phyloP scores from a whole-genome alignment of 176 grass and related monocot genomes.

The Phragmites australis region DNA sequence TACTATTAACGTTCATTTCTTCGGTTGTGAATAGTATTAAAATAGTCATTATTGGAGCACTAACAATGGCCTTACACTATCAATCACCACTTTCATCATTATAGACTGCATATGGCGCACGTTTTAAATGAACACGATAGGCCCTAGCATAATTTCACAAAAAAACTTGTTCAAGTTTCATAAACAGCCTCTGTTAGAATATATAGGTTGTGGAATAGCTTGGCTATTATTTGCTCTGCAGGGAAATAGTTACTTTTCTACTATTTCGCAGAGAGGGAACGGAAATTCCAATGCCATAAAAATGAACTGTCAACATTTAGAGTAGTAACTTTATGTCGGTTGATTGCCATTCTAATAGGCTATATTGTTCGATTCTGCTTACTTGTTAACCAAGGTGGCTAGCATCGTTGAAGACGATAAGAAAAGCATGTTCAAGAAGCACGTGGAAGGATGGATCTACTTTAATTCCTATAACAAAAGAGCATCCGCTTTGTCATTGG shows the following conservation, averaged over 20 bases:
- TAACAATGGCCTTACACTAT: no score
- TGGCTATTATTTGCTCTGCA: no score
- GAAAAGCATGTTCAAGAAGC: slow-evolving; percentile 47
- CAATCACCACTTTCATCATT: no score
- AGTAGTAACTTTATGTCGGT: background rate
- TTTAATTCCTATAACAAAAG: slow-evolving; percentile 62
- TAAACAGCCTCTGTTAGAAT: no score
- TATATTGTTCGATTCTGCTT: background rate
- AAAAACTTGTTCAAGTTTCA: no score
- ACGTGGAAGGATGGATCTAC: slow-evolving; percentile 56
- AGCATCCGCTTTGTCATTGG: slow-evolving; percentile 53
- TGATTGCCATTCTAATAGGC: background rate
- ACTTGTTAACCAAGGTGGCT: slow-evolving; percentile 48
- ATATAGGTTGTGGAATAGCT: no score
- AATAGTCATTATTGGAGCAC: no score
- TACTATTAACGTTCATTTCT: no score
- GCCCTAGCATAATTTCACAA: no score
- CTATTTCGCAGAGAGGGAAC: background rate
- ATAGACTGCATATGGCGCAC: no score
- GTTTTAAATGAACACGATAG: no score
- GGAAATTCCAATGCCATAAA: background rate
- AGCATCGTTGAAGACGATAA: slow-evolving; percentile 80
- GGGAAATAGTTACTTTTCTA: background rate
- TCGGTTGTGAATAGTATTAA: no score
- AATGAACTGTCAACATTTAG: background rate